phyloP scores from a whole-genome alignment of 2,329 filamentous ascomycete genomes.

The Didymella lethalis region DNA sequence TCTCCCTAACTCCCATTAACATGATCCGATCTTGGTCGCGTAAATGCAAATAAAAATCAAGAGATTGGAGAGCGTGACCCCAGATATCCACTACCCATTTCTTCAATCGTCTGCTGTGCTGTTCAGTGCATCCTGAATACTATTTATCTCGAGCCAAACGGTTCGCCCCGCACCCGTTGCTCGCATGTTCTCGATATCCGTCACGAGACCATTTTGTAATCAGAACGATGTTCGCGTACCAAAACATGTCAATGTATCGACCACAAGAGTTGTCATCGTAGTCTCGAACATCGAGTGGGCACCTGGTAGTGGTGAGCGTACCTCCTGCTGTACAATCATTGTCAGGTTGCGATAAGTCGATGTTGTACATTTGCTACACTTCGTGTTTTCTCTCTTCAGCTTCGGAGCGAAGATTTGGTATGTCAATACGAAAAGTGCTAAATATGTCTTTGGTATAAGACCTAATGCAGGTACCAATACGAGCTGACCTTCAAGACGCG shows the following conservation, averaged over 20 bases:
- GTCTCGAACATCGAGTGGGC: not conserved
- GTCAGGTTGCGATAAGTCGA: not conserved
- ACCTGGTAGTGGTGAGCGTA: not conserved
- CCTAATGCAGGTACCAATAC: slow-evolving; percentile 18
- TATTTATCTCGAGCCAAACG: not conserved
- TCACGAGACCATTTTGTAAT: not conserved
- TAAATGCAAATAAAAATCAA: not conserved
- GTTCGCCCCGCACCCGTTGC: not conserved
- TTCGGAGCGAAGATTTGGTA: not conserved
- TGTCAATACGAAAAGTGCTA: slow-evolving; percentile 1
- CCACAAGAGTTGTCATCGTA: not conserved
- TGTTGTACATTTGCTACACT: not conserved
- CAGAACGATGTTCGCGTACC: not conserved
- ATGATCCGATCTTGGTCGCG: no score
- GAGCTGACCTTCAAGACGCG: slow-evolving; percentile 16
- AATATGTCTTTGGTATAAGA: slow-evolving; percentile 8
- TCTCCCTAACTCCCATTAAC: no score
- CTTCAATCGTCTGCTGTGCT: not conserved
- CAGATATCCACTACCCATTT: not conserved
- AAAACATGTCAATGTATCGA: not conserved
- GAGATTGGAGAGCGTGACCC: not conserved
- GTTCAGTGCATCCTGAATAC: not conserved
- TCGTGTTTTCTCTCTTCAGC: not conserved
- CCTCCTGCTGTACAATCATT: not conserved
- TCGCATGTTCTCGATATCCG: not conserved